Evolutionary conservation across 352 stramenopile genomes (phyloP).

Genomic region (Elongisporangium undulatum): DNA sequence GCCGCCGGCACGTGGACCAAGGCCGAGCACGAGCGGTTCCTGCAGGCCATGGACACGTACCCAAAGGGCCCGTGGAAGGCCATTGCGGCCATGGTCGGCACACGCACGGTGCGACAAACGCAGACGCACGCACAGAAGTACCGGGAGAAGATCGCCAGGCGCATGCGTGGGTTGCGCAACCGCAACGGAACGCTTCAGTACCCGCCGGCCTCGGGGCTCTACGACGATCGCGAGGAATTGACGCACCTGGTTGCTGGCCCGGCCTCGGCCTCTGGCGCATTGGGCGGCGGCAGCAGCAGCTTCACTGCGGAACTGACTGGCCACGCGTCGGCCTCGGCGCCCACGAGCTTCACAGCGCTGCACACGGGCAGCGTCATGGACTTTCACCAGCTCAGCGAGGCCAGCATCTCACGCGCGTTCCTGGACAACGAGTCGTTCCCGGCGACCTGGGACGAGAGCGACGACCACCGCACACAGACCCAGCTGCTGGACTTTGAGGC

Average conservation of each 20-base stretch:
- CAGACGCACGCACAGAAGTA: slow-evolving; percentile 73
- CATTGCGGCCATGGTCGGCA: slow-evolving; percentile 61
- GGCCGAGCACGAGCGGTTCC: slow-evolving; percentile 53
- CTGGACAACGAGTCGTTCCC: slow-evolving; percentile 27
- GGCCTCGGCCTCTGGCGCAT: background rate
- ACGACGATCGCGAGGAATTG: background rate
- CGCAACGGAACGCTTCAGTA: slow-evolving; percentile 50
- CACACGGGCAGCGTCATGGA: slow-evolving; percentile 6
- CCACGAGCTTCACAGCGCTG: background rate
- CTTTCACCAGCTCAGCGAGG: slow-evolving; percentile 34
- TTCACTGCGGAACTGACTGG: no score
- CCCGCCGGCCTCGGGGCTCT: slow-evolving; percentile 8
- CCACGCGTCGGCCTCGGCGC: background rate
- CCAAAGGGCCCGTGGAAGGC: slow-evolving; percentile 62
- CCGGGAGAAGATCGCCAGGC: slow-evolving; percentile 50
- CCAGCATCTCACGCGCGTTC: slow-evolving; percentile 37
- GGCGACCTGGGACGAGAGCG: slow-evolving; percentile 18
- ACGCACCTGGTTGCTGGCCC: background rate
- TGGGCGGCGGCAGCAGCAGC: background rate
- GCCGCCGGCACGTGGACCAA: slow-evolving; percentile 55
- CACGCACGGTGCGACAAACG: slow-evolving; percentile 60
- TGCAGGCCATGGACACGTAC: slow-evolving; percentile 50
- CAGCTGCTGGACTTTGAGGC: slow-evolving; percentile 59
- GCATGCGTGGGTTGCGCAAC: slow-evolving; percentile 58
- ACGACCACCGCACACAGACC: slow-evolving; percentile 18